Conservation (phyloP, 257 asterid genomes). For the Solanum peruvianum region DNA sequence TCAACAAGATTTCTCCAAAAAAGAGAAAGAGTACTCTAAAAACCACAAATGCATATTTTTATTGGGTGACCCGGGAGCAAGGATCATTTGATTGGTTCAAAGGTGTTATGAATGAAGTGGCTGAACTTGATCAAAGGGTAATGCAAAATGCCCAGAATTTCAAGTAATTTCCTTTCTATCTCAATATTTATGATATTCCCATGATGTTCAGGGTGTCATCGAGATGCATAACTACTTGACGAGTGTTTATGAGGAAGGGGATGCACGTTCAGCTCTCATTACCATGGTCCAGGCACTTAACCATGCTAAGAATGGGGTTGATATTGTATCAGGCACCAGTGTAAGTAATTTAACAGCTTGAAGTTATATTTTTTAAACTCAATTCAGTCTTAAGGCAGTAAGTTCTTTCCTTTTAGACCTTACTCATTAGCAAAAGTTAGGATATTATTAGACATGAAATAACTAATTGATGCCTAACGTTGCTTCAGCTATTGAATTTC, state of each 20-base stretch:
- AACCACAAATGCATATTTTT: slow-evolving; percentile 88
- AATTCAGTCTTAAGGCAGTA: neutral
- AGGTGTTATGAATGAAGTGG: slow-evolving; percentile 92
- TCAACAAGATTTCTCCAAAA: slow-evolving; percentile 38
- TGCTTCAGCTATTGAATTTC: neutral
- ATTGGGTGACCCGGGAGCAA: slow-evolving; percentile 97
- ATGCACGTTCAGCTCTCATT: slow-evolving; percentile 95
- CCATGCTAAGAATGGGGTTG: slow-evolving; percentile 95
- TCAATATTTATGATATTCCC: neutral
- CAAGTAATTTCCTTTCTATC: neutral
- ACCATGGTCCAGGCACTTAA: slow-evolving; percentile 97
- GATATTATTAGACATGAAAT: neutral
- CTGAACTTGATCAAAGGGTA: slow-evolving; percentile 91
- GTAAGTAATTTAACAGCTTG: slow-evolving; percentile 17
- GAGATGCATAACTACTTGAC: slow-evolving; percentile 98
- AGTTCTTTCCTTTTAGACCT: neutral
- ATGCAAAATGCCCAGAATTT: neutral
- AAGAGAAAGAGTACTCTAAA: slow-evolving; percentile 36
- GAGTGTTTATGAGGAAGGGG: slow-evolving; percentile 95
- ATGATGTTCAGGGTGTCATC: slow-evolving; percentile 51
- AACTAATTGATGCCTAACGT: neutral
- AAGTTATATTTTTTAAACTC: neutral
- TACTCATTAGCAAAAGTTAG: neutral
- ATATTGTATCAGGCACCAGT: slow-evolving; percentile 80
- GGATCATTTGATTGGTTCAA: slow-evolving; percentile 97